Evolutionary conservation across 2,329 filamentous ascomycete genomes (phyloP).

Genomic region (Verticillium nonalfalfae): DNA sequence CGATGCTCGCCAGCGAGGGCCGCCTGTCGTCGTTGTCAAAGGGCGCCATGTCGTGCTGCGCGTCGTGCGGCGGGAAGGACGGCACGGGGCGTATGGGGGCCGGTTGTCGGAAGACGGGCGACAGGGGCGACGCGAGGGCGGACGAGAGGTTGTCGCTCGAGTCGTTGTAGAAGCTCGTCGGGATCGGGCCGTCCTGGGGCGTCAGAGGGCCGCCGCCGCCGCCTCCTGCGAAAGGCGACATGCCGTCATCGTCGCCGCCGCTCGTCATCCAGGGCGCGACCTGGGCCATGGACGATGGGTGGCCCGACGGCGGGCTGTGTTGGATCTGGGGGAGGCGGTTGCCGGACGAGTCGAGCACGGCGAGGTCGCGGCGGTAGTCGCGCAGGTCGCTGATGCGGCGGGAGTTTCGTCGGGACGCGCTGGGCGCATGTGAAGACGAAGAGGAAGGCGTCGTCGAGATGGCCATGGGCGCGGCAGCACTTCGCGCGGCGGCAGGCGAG

Average conservation of each 20-base stretch:
- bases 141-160: slow-evolving; percentile 63
- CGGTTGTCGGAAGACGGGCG: slow-evolving; percentile 48
- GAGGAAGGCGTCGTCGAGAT: slow-evolving; percentile 31
- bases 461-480: neutral
- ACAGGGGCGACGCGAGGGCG: slow-evolving; percentile 51
- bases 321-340: slow-evolving; percentile 52
- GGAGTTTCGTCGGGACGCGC: slow-evolving; percentile 34
- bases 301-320: slow-evolving; percentile 44
- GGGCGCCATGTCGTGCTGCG: slow-evolving; percentile 47
- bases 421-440: slow-evolving; percentile 23
- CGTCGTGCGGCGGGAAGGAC: slow-evolving; percentile 37
- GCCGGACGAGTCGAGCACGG: slow-evolving; percentile 58
- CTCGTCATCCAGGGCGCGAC: slow-evolving; percentile 53
- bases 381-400: slow-evolving; percentile 55
- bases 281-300: slow-evolving; percentile 44
- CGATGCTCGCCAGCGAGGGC: slow-evolving; percentile 83
- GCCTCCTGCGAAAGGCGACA: no score
- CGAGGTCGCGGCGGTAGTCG: slow-evolving; percentile 67
- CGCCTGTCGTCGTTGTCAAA: slow-evolving; percentile 66
- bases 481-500: no score
- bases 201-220: slow-evolving; percentile 17
- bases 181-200: slow-evolving; percentile 20
- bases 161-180: slow-evolving; percentile 66
- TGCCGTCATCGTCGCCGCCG: slow-evolving; percentile 18
- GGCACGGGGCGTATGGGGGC: slow-evolving; percentile 22